phyloP scores from a whole-genome alignment of 2,329 filamentous ascomycete genomes.

The Aspergillus amoenus region DNA sequence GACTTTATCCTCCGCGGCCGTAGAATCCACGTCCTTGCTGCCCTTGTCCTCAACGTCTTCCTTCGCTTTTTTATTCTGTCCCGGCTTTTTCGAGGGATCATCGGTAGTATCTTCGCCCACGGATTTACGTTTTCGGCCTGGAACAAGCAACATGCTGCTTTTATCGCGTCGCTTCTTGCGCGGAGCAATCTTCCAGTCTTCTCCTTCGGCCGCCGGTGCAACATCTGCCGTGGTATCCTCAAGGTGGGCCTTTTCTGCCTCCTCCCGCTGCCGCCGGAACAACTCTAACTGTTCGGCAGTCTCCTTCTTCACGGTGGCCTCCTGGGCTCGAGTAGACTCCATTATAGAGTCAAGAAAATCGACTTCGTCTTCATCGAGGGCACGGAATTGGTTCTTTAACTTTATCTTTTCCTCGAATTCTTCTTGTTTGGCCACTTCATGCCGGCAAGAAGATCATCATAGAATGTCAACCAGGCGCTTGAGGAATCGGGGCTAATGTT shows the following conservation, averaged over 20 bases:
- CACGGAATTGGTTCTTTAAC: conserved; percentile 52
- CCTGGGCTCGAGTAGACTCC: conserved; percentile 57
- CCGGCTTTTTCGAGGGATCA: conserved; percentile 10
- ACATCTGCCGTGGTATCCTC: conserved; percentile 38
- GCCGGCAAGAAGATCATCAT: conserved; percentile 30
- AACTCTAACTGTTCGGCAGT: conserved; percentile 58
- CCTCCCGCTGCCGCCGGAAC: conserved; percentile 60
- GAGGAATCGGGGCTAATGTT: not conserved
- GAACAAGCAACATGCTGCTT: conserved; percentile 39
- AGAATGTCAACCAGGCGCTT: conserved; percentile 39
- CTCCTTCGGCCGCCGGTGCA: conserved; percentile 34
- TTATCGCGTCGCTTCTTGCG: conserved; percentile 56
- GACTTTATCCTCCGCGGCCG: not conserved
- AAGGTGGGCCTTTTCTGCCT: conserved; percentile 53
- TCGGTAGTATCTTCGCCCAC: conserved; percentile 20
- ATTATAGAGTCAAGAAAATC: conserved; percentile 57
- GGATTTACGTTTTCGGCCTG: conserved; percentile 47
- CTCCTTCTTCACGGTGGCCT: conserved; percentile 57
- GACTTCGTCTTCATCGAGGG: conserved; percentile 52
- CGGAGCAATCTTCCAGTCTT: conserved; percentile 51
- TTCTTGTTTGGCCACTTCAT: conserved; percentile 50
- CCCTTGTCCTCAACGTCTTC: not conserved
- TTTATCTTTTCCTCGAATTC: conserved; percentile 52
- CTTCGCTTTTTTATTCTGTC: conserved; percentile 8
- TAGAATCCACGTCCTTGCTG: not conserved